Base-by-base conservation (phyloP, 768 basidiomycete genomes). In the Lactarius evosmus region DNA sequence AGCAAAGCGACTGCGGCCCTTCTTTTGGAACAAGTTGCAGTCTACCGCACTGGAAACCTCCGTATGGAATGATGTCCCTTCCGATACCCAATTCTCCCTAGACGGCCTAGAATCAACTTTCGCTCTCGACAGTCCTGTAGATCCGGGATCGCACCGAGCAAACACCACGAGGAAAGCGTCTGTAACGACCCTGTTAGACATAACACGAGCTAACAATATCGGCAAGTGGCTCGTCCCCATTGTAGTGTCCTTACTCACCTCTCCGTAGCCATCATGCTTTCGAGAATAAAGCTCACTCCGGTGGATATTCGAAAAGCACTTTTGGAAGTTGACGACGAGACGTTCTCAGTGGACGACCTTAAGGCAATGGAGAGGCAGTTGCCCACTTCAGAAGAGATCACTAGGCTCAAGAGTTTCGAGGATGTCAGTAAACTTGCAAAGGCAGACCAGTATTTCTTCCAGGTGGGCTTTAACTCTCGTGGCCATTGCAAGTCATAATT, bases 11-110 rank as follows among this genome's bases (percentile, higher is more conserved):
- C 72, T 92, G 57, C 88, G 89, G 73, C 91, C 95, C 2, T 94
- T 97, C 78, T 93, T 93, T 73, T 96, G 95, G 94, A 88, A 85
- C 67, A 95, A 96, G 69, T 66, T 95, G 5, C 75, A 80, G n/a
- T 72, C 71, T 14, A 68, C 78, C 7, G 71, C 75, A 6, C 68
- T 81, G 4, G 65, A 68, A 3, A 69, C 80, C 7, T 89, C 89
- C 1, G 80, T 98, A 11, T 98, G 93, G 92, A 79, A 78, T 56
- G 87, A 90, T 32, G 64, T 83, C 11, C 69, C 75, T 4, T n/a
- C 72, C 0, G 70, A 74, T 14, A 66, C 81, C 0, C 65, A 77
- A 4, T 78, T 93, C 51, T 80, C 86, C 60, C 72, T 94, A 68
- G 78, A 80, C 4, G 93, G 94, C 70, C 76, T 98, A 32, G 88